phyloP scores from a whole-genome alignment of 208 protist genomes.

The Trypanosomatidae sp. region DNA sequence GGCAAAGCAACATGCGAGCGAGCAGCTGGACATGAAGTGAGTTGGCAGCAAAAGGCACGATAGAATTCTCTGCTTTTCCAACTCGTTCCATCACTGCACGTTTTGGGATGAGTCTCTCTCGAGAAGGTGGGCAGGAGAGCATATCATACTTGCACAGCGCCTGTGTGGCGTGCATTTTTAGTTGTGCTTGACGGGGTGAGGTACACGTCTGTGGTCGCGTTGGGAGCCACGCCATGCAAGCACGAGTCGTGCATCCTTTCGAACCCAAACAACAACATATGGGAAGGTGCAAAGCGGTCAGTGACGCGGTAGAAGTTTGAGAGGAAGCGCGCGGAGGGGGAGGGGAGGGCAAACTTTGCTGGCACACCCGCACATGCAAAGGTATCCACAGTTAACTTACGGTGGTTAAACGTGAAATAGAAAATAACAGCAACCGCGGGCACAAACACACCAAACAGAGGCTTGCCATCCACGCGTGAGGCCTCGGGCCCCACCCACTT shows the following conservation, averaged over 20 bases:
- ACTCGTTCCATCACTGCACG: background rate
- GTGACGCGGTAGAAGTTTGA: background rate
- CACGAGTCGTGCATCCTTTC: background rate
- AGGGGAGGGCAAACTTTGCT: background rate
- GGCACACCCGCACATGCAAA: background rate
- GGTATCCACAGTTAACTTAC: background rate
- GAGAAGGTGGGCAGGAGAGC: background rate
- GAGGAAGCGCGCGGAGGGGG: background rate
- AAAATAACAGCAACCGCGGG: slow-evolving; percentile 1
- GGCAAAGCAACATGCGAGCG: background rate
- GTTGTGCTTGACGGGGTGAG: background rate
- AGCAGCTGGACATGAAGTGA: background rate
- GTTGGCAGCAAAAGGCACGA: background rate
- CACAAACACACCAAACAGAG: background rate
- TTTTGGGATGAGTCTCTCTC: background rate
- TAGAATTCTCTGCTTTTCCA: background rate
- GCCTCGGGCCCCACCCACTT: background rate
- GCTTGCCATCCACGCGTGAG: background rate
- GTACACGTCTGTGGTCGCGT: background rate
- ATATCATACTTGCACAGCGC: background rate
- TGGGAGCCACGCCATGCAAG: background rate
- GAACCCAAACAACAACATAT: background rate
- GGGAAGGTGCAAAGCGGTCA: background rate
- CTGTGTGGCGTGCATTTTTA: background rate
- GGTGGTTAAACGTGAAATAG: slow-evolving; percentile 1